Conservation (phyloP, 1,284 basidiomycete species). For the Ustilago lituana region DNA sequence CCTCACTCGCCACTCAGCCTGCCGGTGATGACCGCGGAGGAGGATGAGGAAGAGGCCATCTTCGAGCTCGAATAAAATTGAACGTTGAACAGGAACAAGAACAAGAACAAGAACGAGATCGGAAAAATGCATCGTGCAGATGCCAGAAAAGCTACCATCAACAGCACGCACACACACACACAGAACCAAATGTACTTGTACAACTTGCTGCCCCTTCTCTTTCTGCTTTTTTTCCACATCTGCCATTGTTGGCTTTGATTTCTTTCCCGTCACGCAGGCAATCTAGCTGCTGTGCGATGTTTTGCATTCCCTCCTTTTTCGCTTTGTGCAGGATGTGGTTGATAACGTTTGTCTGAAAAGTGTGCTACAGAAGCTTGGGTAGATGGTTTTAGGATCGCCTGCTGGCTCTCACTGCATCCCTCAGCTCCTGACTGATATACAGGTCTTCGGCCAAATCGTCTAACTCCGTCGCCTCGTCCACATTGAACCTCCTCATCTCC, state of each 20-base stretch:
- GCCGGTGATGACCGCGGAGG: conserved; percentile 52
- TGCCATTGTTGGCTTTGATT: too few species aligned
- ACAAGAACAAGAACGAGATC: too few species aligned
- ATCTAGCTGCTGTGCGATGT: too few species aligned
- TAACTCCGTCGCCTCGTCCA: conserved; percentile 27
- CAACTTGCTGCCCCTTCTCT: neutral
- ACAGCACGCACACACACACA: neutral
- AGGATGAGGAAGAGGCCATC: conserved; percentile 62
- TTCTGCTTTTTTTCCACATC: too few species aligned
- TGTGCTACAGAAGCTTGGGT: too few species aligned
- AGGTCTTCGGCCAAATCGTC: conserved; percentile 60
- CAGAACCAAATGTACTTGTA: conserved; percentile 8
- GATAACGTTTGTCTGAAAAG: too few species aligned
- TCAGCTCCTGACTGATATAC: conserved; percentile 59
- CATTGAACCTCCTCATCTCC: conserved; percentile 38
- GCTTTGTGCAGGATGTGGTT: too few species aligned
- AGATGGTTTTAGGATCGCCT: conserved; percentile 3
- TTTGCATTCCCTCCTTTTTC: too few species aligned
- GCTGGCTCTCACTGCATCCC: conserved; percentile 44
- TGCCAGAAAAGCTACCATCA: neutral
- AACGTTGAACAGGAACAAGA: too few species aligned
- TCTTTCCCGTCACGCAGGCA: too few species aligned
- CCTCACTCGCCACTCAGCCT: conserved; percentile 48
- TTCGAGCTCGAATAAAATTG: conserved; percentile 62
- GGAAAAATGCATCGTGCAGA: conserved; percentile 4